A percentile compares a stretch with the other conserved stretches of the same genome.
Evolutionary conservation across 1,284 basidiomycete genomes (phyloP).

Genomic region (Irpex sp.): DNA sequence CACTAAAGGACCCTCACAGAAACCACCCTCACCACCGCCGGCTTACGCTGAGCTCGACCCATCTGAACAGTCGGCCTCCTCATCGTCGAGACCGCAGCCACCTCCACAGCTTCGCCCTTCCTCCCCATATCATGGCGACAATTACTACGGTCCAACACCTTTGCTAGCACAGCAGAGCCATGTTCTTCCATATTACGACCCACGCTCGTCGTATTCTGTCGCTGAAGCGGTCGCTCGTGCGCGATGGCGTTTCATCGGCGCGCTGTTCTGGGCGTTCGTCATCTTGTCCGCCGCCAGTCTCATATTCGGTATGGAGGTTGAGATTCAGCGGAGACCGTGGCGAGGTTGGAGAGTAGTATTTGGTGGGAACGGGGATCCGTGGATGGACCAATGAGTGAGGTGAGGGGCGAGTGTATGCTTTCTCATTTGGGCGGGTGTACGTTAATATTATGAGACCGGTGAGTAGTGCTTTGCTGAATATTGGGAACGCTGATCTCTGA

Average conservation of each 20-base stretch:
- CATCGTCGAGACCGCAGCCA: conserved; percentile 4
- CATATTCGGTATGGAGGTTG: conserved; percentile 23
- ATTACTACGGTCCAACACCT: conserved; percentile 28
- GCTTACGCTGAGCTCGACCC: conserved; percentile 24
- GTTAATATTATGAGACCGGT: neutral
- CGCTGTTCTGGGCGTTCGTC: conserved; percentile 26
- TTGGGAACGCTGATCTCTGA: neutral
- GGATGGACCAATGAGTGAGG: conserved; percentile 7
- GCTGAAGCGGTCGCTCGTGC: conserved; percentile 25
- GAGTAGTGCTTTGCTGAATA: neutral
- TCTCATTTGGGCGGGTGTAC: too few species aligned
- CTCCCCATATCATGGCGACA: conserved; percentile 19
- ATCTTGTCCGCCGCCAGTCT: conserved; percentile 22
- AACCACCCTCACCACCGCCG: conserved; percentile 25
- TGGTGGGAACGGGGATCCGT: conserved; percentile 5
- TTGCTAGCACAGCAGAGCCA: conserved; percentile 22
- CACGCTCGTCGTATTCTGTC: conserved; percentile 26
- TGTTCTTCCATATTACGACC: conserved; percentile 31
- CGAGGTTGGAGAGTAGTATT: conserved; percentile 8
- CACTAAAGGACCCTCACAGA: conserved; percentile 3
- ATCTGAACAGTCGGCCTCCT: conserved; percentile 9
- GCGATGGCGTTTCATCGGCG: conserved; percentile 27
- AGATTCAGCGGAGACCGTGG: conserved; percentile 15
- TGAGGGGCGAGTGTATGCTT: too few species aligned
- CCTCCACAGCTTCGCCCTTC: conserved; percentile 5